phyloP scores from a whole-genome alignment of 345 rosid species.

The Ceriops zippeliana region DNA sequence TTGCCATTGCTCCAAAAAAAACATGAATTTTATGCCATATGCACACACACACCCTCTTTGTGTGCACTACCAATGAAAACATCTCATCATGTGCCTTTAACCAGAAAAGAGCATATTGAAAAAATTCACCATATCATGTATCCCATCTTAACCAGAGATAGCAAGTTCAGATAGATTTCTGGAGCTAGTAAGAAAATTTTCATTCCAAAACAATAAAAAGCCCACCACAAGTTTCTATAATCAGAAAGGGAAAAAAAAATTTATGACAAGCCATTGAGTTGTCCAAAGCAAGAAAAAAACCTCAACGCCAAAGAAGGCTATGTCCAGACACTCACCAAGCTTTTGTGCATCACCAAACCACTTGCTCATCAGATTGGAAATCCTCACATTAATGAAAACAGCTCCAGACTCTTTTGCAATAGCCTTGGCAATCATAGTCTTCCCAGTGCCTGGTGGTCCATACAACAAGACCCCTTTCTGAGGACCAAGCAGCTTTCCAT shows the following conservation, averaged over 20 bases:
- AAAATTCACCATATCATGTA: too few relatives aligned
- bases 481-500: conserved; percentile 95
- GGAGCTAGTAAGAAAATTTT: neutral
- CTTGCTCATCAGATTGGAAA: conserved; percentile 93
- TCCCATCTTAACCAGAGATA: neutral
- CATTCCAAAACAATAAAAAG: neutral
- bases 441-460: conserved; percentile 99
- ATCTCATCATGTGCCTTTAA: neutral
- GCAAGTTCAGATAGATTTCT: neutral
- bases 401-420: conserved; percentile 97
- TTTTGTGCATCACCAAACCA: conserved; percentile 99
- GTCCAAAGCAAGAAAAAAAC: neutral
- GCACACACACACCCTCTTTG: too few relatives aligned
- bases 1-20: neutral
- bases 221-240: neutral
- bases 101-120: neutral
- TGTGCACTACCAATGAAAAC: neutral
- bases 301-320: neutral
- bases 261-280: too few relatives aligned
- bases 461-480: conserved; percentile 89
- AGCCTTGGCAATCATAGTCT: conserved; percentile 99
- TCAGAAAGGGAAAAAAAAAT: too few relatives aligned
- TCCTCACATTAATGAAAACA: conserved; percentile 84
- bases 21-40: too few relatives aligned
- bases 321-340: conserved; percentile 58